A percentile compares a stretch with the other conserved stretches of the same genome.
Conservation (phyloP, 2,329 filamentous ascomycete species). For the Colletotrichum musicola region DNA sequence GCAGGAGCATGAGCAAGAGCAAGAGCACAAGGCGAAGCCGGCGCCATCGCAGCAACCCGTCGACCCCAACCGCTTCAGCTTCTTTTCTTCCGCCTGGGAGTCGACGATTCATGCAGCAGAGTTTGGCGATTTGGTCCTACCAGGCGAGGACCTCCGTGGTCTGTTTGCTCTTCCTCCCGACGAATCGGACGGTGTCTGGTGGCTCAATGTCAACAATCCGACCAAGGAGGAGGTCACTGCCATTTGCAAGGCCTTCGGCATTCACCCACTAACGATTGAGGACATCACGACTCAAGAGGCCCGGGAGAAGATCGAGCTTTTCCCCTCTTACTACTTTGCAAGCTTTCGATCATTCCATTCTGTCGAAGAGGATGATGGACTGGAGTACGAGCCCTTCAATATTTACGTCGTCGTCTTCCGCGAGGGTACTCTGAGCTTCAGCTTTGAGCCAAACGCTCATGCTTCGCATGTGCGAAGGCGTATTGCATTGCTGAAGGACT, state of each 20-base stretch:
- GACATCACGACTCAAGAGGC: constrained; percentile 96
- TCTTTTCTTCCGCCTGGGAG: constrained; percentile 96
- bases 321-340: constrained; percentile 97
- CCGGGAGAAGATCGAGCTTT: constrained; percentile 98
- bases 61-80: constrained; percentile 88
- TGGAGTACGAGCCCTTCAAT: constrained; percentile 94
- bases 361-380: constrained; percentile 81
- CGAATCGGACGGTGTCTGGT: constrained; percentile 89
- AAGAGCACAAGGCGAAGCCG: constrained; percentile 45
- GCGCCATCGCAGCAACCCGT: constrained; percentile 49
- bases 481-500: constrained; percentile 93
- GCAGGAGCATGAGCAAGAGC: constrained; percentile 45
- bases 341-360: constrained; percentile 93
- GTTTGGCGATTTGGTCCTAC: constrained; percentile 87
- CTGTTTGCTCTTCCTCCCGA: constrained; percentile 79
- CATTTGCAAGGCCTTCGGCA: constrained; percentile 93
- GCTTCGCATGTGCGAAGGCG: constrained; percentile 90
- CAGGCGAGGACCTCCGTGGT: constrained; percentile 89
- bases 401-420: constrained; percentile 97
- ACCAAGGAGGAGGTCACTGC: constrained; percentile 89
- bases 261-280: constrained; percentile 95
- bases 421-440: constrained; percentile 95
- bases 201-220: constrained; percentile 93
- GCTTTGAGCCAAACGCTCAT: constrained; percentile 88
- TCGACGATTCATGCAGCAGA: constrained; percentile 93